These are phyloP conservation scores for Gaertneriomyces sp. DNA, from an alignment of 192 early-diverging fungal species.

Conservation along the genomic window DNA sequence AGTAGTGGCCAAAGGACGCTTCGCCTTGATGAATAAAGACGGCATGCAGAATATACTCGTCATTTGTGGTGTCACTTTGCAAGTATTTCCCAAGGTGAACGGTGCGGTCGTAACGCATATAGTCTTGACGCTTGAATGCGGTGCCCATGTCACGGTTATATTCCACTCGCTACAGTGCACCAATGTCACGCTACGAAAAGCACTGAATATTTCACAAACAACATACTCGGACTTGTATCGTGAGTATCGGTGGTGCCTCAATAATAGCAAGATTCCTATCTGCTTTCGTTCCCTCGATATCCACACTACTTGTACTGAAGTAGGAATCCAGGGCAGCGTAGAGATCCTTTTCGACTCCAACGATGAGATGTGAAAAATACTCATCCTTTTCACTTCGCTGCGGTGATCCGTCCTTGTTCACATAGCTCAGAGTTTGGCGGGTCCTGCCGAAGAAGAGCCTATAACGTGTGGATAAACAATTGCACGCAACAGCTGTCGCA, in stretches of 20 bases:
- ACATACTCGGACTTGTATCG: slow-evolving; percentile 30
- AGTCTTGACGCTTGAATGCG: slow-evolving; percentile 34
- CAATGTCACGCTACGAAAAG: too few relatives aligned
- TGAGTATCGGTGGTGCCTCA: slow-evolving; percentile 30
- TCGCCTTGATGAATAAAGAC: slow-evolving; percentile 42
- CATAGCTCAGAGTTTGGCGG: slow-evolving; percentile 25
- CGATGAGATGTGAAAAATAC: slow-evolving; percentile 36
- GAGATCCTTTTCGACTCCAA: slow-evolving; percentile 25
- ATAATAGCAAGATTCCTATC: slow-evolving; percentile 14
- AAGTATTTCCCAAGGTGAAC: slow-evolving; percentile 32
- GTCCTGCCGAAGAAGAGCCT: slow-evolving; percentile 40
- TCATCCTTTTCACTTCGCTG: slow-evolving; percentile 31
- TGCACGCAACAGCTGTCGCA: not conserved
- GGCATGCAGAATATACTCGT: slow-evolving; percentile 31
- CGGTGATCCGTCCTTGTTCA: slow-evolving; percentile 9
- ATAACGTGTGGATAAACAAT: not conserved
- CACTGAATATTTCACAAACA: not conserved
- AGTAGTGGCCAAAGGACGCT: slow-evolving; percentile 45
- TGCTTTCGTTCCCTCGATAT: slow-evolving; percentile 27
- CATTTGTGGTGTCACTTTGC: not conserved
- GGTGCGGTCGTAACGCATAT: slow-evolving; percentile 22
- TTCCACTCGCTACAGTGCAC: slow-evolving; percentile 29
- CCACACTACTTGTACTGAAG: slow-evolving; percentile 29
- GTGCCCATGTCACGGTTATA: slow-evolving; percentile 20
- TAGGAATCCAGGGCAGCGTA: slow-evolving; percentile 33